phyloP scores from a whole-genome alignment of 768 basidiomycete species.

The Boletus rubropictus region DNA sequence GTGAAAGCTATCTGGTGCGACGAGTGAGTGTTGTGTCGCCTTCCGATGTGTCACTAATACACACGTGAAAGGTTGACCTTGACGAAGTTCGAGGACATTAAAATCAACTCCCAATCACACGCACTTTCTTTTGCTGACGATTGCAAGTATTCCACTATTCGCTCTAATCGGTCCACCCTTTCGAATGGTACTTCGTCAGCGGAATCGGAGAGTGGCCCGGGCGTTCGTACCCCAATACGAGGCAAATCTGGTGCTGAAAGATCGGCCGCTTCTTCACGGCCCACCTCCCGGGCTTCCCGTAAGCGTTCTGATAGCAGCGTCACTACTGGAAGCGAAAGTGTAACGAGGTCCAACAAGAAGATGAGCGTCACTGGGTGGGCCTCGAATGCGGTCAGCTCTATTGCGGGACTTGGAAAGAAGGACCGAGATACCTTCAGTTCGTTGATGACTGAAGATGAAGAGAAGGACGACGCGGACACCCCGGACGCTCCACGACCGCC shows the following conservation, averaged over 20 bases:
- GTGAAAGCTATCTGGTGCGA: slow-evolving; percentile 63
- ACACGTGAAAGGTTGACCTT: slow-evolving; percentile 25
- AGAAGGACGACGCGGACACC: slow-evolving; percentile 19
- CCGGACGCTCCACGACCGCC: slow-evolving; percentile 30
- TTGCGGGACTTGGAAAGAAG: slow-evolving; percentile 53
- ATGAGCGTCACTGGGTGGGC: slow-evolving; percentile 48
- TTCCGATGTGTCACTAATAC: slow-evolving; percentile 4
- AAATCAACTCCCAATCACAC: slow-evolving; percentile 15
- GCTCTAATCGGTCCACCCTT: slow-evolving; percentile 30
- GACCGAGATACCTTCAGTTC: slow-evolving; percentile 58
- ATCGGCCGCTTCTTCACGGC: slow-evolving; percentile 47
- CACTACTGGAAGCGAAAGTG: slow-evolving; percentile 34
- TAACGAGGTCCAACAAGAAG: slow-evolving; percentile 36
- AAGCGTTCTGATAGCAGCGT: slow-evolving; percentile 57
- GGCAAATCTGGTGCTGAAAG: slow-evolving; percentile 40
- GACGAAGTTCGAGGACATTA: slow-evolving; percentile 23
- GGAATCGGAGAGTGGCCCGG: slow-evolving; percentile 36
- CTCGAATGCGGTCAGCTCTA: slow-evolving; percentile 55
- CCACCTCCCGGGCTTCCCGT: slow-evolving; percentile 55
- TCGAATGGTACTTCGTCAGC: slow-evolving; percentile 19
- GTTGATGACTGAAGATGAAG: slow-evolving; percentile 43
- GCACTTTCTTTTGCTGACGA: slow-evolving; percentile 17
- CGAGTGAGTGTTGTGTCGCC: slow-evolving; percentile 39
- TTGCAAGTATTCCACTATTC: slow-evolving; percentile 29
- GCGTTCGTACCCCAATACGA: slow-evolving; percentile 22